Percentiles rank a stretch among this genome's conserved stretches.
Evolutionary conservation across 495 filamentous ascomycete genomes (phyloP).

Genomic region (Xylaria palmicola): DNA sequence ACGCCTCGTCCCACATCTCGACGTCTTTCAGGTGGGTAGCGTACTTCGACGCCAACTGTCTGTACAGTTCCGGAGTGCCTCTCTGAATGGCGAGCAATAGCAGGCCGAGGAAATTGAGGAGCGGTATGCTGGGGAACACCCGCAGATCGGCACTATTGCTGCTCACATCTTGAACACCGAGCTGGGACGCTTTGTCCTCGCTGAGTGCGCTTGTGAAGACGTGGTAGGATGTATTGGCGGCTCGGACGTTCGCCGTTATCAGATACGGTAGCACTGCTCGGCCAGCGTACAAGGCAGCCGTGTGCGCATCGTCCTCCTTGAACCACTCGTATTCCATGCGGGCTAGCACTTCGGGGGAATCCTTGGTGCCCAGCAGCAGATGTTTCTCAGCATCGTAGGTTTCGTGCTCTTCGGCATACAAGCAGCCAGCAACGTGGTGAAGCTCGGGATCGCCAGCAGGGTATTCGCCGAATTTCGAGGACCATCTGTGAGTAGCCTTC

Average conservation of each 20-base stretch:
- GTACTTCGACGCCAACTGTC: conserved; percentile 80
- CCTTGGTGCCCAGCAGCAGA: conserved; percentile 83
- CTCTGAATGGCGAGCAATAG: conserved; percentile 81
- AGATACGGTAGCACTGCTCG: conserved; percentile 92
- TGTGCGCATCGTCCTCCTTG: conserved; percentile 79
- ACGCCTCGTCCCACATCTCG: conserved; percentile 73
- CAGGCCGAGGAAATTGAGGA: conserved; percentile 89
- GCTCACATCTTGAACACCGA: conserved; percentile 79
- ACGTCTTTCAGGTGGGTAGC: conserved; percentile 70
- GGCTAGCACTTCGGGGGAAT: conserved; percentile 76
- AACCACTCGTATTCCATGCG: conserved; percentile 94
- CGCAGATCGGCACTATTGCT: conserved; percentile 70
- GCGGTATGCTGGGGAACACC: conserved; percentile 81
- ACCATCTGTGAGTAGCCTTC: conserved; percentile 60
- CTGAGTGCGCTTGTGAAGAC: conserved; percentile 75
- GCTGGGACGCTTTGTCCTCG: conserved; percentile 59
- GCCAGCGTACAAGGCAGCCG: conserved; percentile 83
- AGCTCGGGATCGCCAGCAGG: conserved; percentile 93
- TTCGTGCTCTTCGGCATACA: conserved; percentile 88
- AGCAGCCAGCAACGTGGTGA: conserved; percentile 85
- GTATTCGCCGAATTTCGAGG: conserved; percentile 75
- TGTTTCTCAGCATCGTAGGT: conserved; percentile 92
- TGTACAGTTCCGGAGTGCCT: conserved; percentile 75
- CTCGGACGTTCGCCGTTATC: conserved; percentile 83
- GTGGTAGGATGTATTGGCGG: conserved; percentile 76